Evolutionary conservation across 2,329 filamentous ascomycete species (phyloP).

Genomic region (Dothideomycetes sp.): DNA sequence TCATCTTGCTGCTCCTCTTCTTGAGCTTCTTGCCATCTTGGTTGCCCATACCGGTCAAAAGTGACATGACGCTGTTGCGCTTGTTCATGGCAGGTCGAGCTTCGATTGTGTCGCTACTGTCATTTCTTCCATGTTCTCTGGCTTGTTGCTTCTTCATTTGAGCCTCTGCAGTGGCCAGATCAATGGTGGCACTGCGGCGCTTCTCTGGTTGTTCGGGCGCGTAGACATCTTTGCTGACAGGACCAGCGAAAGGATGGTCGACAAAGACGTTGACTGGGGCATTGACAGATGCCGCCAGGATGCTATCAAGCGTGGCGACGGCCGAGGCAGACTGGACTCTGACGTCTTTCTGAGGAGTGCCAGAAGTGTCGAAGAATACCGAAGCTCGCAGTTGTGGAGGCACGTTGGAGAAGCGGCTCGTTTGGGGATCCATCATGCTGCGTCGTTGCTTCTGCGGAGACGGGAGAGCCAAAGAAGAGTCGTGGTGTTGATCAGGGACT

Average conservation of each 20-base stretch:
- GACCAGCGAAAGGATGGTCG: conserved; percentile 74
- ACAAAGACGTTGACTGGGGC: conserved; percentile 89
- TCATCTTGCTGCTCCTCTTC: conserved; percentile 27
- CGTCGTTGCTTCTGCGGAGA: conserved; percentile 23
- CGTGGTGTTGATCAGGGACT: conserved; percentile 4
- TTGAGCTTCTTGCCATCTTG: conserved; percentile 25
- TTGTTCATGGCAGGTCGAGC: conserved; percentile 16
- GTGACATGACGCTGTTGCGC: conserved; percentile 24
- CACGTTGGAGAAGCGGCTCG: conserved; percentile 36
- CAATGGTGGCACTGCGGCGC: conserved; percentile 18
- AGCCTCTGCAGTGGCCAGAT: background rate
- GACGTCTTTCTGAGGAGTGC: conserved; percentile 37
- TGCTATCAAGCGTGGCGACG: conserved; percentile 79
- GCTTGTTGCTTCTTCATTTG: background rate
- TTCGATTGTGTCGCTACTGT: conserved; percentile 15
- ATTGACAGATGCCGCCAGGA: conserved; percentile 77
- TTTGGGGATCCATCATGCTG: conserved; percentile 28
- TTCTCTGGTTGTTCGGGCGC: conserved; percentile 34
- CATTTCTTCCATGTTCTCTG: conserved; percentile 10
- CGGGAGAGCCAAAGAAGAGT: background rate
- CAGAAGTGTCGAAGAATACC: conserved; percentile 65
- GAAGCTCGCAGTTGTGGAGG: conserved; percentile 85
- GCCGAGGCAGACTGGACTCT: conserved; percentile 67
- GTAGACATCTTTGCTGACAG: conserved; percentile 66
- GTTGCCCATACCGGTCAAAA: conserved; percentile 23